Conservation (phyloP, 192 early-diverging fungal species). For the Linnemannia exigua region DNA sequence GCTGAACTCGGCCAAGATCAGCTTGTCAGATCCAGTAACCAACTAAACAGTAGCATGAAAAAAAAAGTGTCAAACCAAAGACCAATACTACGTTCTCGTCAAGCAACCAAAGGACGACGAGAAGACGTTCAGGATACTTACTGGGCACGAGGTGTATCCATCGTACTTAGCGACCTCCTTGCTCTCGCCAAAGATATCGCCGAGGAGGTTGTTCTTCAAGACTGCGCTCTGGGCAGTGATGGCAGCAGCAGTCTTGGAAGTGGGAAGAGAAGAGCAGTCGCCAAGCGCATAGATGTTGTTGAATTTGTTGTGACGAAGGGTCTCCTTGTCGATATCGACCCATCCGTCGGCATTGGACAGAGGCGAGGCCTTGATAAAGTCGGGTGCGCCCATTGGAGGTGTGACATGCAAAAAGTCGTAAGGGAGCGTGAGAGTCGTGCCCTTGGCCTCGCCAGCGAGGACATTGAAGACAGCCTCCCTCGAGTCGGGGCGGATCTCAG, state of each 20-base stretch:
- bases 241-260: slow-evolving; percentile 94
- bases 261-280: slow-evolving; percentile 88
- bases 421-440: slow-evolving; percentile 67
- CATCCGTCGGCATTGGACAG: slow-evolving; percentile 85
- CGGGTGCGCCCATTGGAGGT: slow-evolving; percentile 85
- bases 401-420: slow-evolving; percentile 92
- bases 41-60: slow-evolving; percentile 7
- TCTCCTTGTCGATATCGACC: slow-evolving; percentile 86
- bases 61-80: background rate
- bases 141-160: slow-evolving; percentile 89
- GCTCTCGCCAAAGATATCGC: slow-evolving; percentile 55
- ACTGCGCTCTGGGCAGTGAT: slow-evolving; percentile 85
- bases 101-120: background rate
- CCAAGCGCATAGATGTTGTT: slow-evolving; percentile 85
- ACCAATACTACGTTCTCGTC: background rate
- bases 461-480: slow-evolving; percentile 82
- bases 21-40: slow-evolving; percentile 81
- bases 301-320: slow-evolving; percentile 84
- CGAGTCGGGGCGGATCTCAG: slow-evolving; percentile 73
- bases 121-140: slow-evolving; percentile 41
- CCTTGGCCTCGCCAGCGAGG: slow-evolving; percentile 68
- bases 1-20: slow-evolving; percentile 91
- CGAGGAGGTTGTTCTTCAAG: slow-evolving; percentile 80
- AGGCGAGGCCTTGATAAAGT: slow-evolving; percentile 79
- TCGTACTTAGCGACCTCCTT: slow-evolving; percentile 73